Conservation (phyloP, 2,329 filamentous ascomycete genomes). For the Colletotrichum falcatum region DNA sequence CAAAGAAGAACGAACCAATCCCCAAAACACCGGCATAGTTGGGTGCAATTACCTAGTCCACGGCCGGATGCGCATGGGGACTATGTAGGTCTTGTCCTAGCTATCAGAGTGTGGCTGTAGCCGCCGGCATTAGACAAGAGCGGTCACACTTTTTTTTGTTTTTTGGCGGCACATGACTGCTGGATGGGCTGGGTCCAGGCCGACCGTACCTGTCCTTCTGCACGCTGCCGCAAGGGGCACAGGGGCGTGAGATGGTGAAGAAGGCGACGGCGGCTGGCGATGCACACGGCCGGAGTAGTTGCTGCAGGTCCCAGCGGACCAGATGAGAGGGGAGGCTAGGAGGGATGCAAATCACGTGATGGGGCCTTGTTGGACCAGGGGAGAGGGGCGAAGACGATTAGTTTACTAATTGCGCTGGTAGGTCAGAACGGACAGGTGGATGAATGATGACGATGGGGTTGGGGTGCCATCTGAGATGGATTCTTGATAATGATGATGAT, state of each 20-base stretch:
- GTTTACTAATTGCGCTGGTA: too few relatives aligned
- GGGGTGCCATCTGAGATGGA: neutral
- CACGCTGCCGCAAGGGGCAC: slow-evolving; percentile 4
- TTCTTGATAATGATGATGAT: neutral
- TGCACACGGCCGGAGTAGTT: neutral
- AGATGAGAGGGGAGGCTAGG: neutral
- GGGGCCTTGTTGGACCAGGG: neutral
- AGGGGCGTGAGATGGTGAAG: neutral
- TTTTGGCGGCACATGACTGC: neutral
- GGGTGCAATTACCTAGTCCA: too few relatives aligned
- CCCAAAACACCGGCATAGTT: neutral
- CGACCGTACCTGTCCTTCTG: neutral
- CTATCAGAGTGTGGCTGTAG: neutral
- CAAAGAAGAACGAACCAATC: neutral
- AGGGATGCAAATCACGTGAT: neutral
- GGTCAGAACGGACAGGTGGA: neutral
- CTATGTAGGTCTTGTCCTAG: neutral
- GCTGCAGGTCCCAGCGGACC: neutral
- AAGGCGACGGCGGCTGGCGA: neutral
- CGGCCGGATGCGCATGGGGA: neutral
- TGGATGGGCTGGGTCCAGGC: neutral
- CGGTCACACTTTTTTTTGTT: neutral
- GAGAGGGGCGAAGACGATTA: neutral
- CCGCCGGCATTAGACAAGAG: neutral
- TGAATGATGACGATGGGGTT: slow-evolving; percentile 5